Conservation (phyloP, 2,329 filamentous ascomycete genomes). For the Ophiostoma angusticollis region DNA sequence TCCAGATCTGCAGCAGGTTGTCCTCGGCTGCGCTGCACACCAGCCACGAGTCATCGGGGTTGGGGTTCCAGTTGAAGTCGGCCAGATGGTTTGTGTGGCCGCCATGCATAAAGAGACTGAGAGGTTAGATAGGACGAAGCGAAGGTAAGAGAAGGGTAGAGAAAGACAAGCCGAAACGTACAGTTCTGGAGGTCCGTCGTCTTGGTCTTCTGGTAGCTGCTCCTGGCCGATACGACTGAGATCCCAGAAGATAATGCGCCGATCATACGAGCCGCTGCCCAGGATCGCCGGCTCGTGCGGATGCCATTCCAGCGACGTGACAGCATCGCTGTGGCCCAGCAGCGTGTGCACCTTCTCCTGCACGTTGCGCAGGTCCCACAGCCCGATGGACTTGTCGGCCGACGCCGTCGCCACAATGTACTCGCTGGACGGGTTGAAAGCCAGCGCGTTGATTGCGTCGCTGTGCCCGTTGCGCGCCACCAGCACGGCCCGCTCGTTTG, state of each 20-base stretch:
- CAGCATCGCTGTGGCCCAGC: slow-evolving; percentile 76
- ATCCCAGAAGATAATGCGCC: slow-evolving; percentile 94
- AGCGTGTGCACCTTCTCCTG: slow-evolving; percentile 82
- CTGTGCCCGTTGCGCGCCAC: slow-evolving; percentile 63
- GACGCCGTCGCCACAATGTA: slow-evolving; percentile 85
- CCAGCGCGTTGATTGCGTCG: slow-evolving; percentile 90
- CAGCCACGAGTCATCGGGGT: slow-evolving; percentile 89
- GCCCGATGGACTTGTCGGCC: slow-evolving; percentile 83
- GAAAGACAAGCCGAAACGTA: slow-evolving; percentile 37
- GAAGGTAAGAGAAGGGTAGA: background rate
- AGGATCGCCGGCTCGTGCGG: slow-evolving; percentile 79
- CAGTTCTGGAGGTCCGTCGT: slow-evolving; percentile 91
- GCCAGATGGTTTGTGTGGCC: slow-evolving; percentile 94
- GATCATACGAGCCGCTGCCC: slow-evolving; percentile 83
- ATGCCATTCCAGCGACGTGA: slow-evolving; percentile 91
- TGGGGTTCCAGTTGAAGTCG: slow-evolving; percentile 96
- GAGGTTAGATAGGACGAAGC: slow-evolving; percentile 14
- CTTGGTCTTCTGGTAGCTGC: slow-evolving; percentile 85
- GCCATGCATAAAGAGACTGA: slow-evolving; percentile 90
- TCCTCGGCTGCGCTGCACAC: slow-evolving; percentile 93
- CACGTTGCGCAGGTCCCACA: slow-evolving; percentile 90
- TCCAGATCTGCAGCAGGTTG: slow-evolving; percentile 93
- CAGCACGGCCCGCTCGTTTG: slow-evolving; percentile 54
- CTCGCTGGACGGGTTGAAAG: slow-evolving; percentile 89
- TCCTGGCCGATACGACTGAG: slow-evolving; percentile 84